phyloP scores from a whole-genome alignment of 257 asterid genomes.

The Leonotis leonurus region DNA sequence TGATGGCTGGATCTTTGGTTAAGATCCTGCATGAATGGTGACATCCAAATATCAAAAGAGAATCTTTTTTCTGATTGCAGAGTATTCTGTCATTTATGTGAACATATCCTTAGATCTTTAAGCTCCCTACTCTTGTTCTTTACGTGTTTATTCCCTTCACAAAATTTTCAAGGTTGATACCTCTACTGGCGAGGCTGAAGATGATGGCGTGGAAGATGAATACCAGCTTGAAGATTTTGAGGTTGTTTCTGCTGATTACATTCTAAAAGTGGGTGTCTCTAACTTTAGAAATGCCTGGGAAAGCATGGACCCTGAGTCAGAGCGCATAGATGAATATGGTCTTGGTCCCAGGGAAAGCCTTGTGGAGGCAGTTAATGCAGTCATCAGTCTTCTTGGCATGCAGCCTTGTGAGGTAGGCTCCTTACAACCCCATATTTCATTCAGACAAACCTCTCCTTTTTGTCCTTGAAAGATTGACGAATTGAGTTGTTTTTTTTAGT shows the following conservation, averaged over 20 bases:
- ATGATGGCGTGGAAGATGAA: slow-evolving; percentile 97
- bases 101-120: neutral
- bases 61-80: neutral
- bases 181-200: slow-evolving; percentile 95
- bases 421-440: neutral
- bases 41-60: neutral
- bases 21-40: neutral
- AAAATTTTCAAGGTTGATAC: slow-evolving; percentile 60
- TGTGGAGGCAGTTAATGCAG: slow-evolving; percentile 82
- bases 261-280: slow-evolving; percentile 84
- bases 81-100: no score
- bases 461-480: neutral
- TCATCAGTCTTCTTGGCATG: slow-evolving; percentile 87
- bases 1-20: neutral
- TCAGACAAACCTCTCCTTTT: neutral
- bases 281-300: slow-evolving; percentile 98
- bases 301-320: slow-evolving; percentile 63
- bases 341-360: slow-evolving; percentile 93
- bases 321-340: slow-evolving; percentile 88
- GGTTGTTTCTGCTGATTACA: slow-evolving; percentile 86
- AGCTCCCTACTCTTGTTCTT: neutral
- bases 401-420: slow-evolving; percentile 95
- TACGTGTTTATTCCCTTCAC: neutral
- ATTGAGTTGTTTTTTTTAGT: neutral
- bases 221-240: slow-evolving; percentile 97